Evolutionary conservation across 1,284 basidiomycete genomes (phyloP), one percentile per base, ranked within the genome.

Genomic region (Mrakiaceae sp.): DNA sequence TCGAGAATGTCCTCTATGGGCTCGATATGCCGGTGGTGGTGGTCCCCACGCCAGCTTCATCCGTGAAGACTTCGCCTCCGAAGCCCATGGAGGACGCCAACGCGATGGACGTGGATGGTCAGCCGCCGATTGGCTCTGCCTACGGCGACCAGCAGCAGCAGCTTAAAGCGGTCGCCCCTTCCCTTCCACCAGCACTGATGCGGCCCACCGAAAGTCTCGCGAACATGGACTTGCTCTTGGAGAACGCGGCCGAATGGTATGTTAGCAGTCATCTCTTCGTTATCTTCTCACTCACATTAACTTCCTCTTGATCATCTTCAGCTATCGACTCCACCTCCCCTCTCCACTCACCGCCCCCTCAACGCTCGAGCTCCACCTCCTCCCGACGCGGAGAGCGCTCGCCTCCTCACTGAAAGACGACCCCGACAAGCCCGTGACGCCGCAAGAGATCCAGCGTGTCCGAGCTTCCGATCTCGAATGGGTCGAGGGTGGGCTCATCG

Each of bases 401-500:
- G 27, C 27, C 27, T 27, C 27, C 27, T 27, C 27, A 27, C 1
- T 27, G 27, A 27, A 27, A 27, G 27, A 27, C 27, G 27, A 27
- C 27, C 27, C 27, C 27, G 27, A 27, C 27, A 27, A 27, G 27
- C 27, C 27, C 27, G 27, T 27, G 27, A 27, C 27, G 27, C 27
- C 27, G 27, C 27, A 27, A 27, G 27, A 27, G 27, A 27, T 27
- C 27, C 27, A 27, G 27, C 27, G 27, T 27, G 27, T 27, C 27
- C 27, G 27, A 27, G 27, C 27, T 27, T 27, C 52, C 39, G 66
- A 67, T 27, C 66, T 67, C 43, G 66, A 67, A 51, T 67, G 66
- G 66, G 62, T 63, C 44, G 66, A 63, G 10, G 55, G 54, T 11
- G 66, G 66, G 3, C 42, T 67, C 16, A 56, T 67, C 54, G 53